A percentile compares a stretch with the other conserved stretches of the same genome.
These are phyloP conservation scores for Termitomyces sp. DNA, from an alignment of 768 basidiomycete genomes.

Conservation along the genomic window DNA sequence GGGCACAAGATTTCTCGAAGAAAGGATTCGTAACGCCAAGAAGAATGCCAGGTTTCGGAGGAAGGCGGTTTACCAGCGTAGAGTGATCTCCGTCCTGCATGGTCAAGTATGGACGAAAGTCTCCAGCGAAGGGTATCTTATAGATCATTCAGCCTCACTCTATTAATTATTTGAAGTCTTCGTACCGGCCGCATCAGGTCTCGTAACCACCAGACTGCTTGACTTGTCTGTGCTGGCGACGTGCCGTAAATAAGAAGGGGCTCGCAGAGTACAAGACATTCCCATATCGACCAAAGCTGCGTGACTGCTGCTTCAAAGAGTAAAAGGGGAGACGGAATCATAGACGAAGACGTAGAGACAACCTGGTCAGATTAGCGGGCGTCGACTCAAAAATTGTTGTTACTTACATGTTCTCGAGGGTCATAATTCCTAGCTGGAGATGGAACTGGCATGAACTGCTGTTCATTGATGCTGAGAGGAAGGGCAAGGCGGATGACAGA, in stretches of 20 bases:
- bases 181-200: slow-evolving; percentile 79
- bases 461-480: slow-evolving; percentile 62
- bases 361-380: slow-evolving; percentile 37
- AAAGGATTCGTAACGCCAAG: slow-evolving; percentile 89
- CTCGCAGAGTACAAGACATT: slow-evolving; percentile 87
- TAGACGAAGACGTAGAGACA: slow-evolving; percentile 57
- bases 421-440: slow-evolving; percentile 48
- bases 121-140: slow-evolving; percentile 77
- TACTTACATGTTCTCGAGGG: slow-evolving; percentile 42
- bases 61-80: slow-evolving; percentile 70
- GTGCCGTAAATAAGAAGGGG: slow-evolving; percentile 80
- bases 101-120: slow-evolving; percentile 92
- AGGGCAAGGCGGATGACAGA: slow-evolving; percentile 67
- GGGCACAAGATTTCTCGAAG: slow-evolving; percentile 69
- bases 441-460: slow-evolving; percentile 58
- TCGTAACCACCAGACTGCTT: slow-evolving; percentile 88
- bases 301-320: slow-evolving; percentile 61
- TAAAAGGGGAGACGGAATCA: slow-evolving; percentile 49
- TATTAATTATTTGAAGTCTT: neutral
- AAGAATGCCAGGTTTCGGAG: slow-evolving; percentile 71
- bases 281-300: slow-evolving; percentile 86
- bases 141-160: neutral
- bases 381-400: neutral
- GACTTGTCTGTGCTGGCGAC: slow-evolving; percentile 77
- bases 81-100: slow-evolving; percentile 89